Evolutionary conservation across 2,329 filamentous ascomycete genomes (phyloP).

Genomic region (Reticulascus tulasneorum): DNA sequence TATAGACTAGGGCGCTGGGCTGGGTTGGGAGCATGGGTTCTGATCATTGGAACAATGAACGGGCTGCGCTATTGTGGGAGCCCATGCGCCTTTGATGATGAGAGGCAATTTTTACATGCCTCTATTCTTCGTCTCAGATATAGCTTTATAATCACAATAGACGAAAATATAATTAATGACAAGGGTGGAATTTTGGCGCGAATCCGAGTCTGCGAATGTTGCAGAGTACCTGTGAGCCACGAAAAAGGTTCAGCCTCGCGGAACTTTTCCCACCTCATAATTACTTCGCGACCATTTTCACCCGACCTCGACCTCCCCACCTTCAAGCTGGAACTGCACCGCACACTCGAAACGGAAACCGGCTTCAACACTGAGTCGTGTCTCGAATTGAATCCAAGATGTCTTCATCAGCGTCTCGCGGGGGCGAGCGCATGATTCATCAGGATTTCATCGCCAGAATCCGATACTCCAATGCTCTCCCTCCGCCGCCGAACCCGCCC

Average conservation of each 20-base stretch:
- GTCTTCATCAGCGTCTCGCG: constrained; percentile 32
- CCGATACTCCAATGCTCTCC: constrained; percentile 91
- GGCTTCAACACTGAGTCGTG: background rate
- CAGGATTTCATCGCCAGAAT: constrained; percentile 98
- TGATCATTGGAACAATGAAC: constrained; percentile 11
- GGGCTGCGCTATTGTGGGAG: constrained; percentile 8
- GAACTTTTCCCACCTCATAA: constrained; percentile 12
- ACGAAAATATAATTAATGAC: constrained; percentile 5
- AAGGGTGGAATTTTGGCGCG: too few relatives aligned
- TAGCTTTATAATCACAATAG: constrained; percentile 11
- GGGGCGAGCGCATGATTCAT: constrained; percentile 62
- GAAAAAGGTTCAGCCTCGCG: constrained; percentile 13
- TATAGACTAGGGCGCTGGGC: constrained; percentile 2
- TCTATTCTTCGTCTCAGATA: constrained; percentile 12
- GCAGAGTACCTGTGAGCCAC: too few relatives aligned
- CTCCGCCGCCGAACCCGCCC: constrained; percentile 87
- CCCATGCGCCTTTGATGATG: constrained; percentile 7
- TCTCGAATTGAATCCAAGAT: constrained; percentile 15
- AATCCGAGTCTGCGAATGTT: too few relatives aligned
- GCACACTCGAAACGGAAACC: background rate
- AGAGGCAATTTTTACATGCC: constrained; percentile 10
- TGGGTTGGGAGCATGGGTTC: constrained; percentile 7
- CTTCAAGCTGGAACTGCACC: background rate
- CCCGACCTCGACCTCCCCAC: constrained; percentile 8
- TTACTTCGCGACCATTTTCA: constrained; percentile 2